A percentile compares a stretch with the other conserved stretches of the same genome.
Conservation (phyloP, 148 eudicot species). For the Diospyros lotus region DNA sequence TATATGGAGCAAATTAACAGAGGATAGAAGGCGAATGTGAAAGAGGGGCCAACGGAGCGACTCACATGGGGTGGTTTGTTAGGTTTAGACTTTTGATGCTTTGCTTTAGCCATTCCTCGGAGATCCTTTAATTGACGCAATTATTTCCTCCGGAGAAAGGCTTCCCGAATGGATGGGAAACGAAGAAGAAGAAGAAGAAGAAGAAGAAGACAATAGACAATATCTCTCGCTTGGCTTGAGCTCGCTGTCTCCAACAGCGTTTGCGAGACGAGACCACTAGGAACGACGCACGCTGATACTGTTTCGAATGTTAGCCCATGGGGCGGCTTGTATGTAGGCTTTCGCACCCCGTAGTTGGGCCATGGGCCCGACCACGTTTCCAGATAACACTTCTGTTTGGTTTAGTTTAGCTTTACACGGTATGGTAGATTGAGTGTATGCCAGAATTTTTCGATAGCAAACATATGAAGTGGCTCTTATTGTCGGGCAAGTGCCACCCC, state of each 20-base stretch:
- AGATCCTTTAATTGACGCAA: neutral
- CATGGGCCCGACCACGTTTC: too few species aligned
- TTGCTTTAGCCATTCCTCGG: constrained; percentile 56
- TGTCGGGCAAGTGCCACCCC: too few species aligned
- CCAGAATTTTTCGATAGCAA: too few species aligned
- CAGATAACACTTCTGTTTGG: too few species aligned
- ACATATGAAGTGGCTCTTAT: too few species aligned
- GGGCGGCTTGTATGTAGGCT: neutral
- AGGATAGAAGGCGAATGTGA: neutral
- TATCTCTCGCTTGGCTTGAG: neutral
- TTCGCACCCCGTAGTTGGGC: too few species aligned
- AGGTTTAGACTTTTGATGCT: constrained; percentile 67
- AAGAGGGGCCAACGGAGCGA: neutral
- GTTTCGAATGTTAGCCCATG: neutral
- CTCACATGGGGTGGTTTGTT: constrained; percentile 46
- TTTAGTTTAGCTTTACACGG: too few species aligned
- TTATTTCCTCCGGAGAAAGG: neutral
- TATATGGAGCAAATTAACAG: neutral
- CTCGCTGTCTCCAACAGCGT: neutral
- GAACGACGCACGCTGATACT: neutral
- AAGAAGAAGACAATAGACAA: neutral
- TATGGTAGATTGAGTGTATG: too few species aligned
- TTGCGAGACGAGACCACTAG: neutral
- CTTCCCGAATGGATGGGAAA: neutral
- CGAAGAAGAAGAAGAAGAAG: neutral